Conservation (phyloP, 169 alveolate species). For the Cryptosporidium ryanae region DNA sequence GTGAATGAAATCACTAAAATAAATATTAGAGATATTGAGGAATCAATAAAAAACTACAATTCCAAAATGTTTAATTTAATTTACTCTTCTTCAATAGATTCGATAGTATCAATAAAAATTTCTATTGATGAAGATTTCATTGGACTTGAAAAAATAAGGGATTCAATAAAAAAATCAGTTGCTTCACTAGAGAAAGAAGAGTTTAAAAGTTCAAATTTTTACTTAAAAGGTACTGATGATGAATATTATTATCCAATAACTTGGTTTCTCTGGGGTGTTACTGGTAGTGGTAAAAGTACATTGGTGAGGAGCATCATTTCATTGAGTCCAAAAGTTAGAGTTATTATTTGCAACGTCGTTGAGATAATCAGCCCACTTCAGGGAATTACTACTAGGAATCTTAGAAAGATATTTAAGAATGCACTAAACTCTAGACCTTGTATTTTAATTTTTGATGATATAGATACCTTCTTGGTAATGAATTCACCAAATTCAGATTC, state of each 20-base stretch:
- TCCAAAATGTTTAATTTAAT: neutral
- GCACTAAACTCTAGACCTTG: slow-evolving; percentile 54
- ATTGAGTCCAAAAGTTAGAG: slow-evolving; percentile 46
- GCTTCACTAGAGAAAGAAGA: slow-evolving; percentile 3
- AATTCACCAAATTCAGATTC: neutral
- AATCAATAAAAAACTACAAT: slow-evolving; percentile 17
- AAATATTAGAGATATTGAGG: slow-evolving; percentile 11
- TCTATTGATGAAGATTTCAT: slow-evolving; percentile 61
- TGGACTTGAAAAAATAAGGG: slow-evolving; percentile 32
- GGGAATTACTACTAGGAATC: slow-evolving; percentile 63
- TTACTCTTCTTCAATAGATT: slow-evolving; percentile 46
- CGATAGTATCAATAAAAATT: slow-evolving; percentile 29
- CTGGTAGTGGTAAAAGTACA: slow-evolving; percentile 72
- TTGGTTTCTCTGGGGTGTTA: slow-evolving; percentile 55
- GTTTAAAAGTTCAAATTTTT: neutral
- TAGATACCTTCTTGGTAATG: slow-evolving; percentile 33
- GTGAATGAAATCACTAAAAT: neutral
- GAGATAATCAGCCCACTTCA: slow-evolving; percentile 60
- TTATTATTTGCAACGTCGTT: slow-evolving; percentile 25
- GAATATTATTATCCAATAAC: slow-evolving; percentile 56
- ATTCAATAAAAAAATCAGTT: slow-evolving; percentile 18
- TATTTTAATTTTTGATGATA: slow-evolving; percentile 59
- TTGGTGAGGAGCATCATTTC: slow-evolving; percentile 61
- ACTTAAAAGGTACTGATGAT: neutral
- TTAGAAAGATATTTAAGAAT: slow-evolving; percentile 41